phyloP scores from a whole-genome alignment of 2,329 filamentous ascomycete genomes.

The Epichloe festucae region DNA sequence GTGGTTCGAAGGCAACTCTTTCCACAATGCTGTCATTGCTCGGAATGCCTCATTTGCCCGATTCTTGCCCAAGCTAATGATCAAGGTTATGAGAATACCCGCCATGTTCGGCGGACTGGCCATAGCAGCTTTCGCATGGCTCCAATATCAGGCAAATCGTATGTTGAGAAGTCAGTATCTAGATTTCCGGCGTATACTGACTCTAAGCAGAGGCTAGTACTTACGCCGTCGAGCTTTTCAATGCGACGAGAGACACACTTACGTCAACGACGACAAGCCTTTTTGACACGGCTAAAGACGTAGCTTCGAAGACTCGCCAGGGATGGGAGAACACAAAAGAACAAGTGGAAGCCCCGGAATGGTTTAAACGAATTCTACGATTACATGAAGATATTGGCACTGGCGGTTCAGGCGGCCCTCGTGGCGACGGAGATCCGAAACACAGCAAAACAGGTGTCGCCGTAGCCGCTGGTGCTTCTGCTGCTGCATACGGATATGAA shows the following conservation, averaged over 20 bases:
- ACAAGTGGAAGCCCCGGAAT: slow-evolving; percentile 55
- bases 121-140: slow-evolving; percentile 75
- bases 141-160: slow-evolving; percentile 93
- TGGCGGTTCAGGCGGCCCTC: slow-evolving; percentile 33
- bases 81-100: slow-evolving; percentile 78
- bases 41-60: slow-evolving; percentile 53
- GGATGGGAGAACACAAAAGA: slow-evolving; percentile 81
- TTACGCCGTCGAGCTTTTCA: slow-evolving; percentile 52
- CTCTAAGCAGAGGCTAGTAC: slow-evolving; percentile 31
- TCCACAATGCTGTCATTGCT: slow-evolving; percentile 63
- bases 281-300: slow-evolving; percentile 56
- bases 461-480: slow-evolving; percentile 57
- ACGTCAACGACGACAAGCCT: slow-evolving; percentile 54
- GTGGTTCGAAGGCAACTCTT: slow-evolving; percentile 71
- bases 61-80: slow-evolving; percentile 70
- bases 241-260: slow-evolving; percentile 58
- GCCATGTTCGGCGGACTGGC: slow-evolving; percentile 85
- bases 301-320: slow-evolving; percentile 64
- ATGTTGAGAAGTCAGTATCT: slow-evolving; percentile 24
- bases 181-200: slow-evolving; percentile 12
- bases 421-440: slow-evolving; percentile 39
- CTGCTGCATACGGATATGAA: slow-evolving; percentile 67
- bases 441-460: slow-evolving; percentile 47
- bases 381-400: slow-evolving; percentile 47
- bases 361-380: slow-evolving; percentile 63